These are phyloP conservation scores for Lasiodiplodia theobromae DNA, from an alignment of 2,329 filamentous ascomycete genomes.

Conservation along the genomic window DNA sequence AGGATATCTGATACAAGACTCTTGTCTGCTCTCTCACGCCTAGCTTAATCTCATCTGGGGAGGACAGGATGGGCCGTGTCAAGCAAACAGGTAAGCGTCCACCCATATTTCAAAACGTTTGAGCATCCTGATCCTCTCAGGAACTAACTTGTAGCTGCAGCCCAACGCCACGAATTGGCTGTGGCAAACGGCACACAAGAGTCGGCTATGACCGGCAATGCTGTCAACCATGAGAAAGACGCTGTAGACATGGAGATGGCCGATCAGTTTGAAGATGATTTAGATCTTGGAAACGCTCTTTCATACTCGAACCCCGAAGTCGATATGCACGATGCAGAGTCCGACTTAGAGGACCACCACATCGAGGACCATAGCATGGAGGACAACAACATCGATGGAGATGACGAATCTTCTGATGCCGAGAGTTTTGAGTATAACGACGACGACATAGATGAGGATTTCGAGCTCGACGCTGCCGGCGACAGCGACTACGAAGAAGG, in stretches of 20 bases:
- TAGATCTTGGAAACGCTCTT: not conserved
- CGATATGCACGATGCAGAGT: not conserved
- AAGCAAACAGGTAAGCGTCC: not conserved
- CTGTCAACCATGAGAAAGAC: not conserved
- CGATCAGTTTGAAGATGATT: not conserved
- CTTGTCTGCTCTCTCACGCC: not conserved
- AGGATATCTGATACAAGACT: not conserved
- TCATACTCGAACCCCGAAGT: not conserved
- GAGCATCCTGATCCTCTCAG: not conserved
- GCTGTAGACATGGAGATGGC: not conserved
- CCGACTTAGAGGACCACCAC: not conserved
- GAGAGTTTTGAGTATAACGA: not conserved
- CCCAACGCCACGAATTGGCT: conserved; percentile 2
- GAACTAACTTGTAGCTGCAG: not conserved
- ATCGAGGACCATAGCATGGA: not conserved
- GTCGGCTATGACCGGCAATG: no score
- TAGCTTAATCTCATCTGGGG: not conserved
- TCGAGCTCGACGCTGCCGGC: conserved; percentile 22
- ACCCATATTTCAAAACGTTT: not conserved
- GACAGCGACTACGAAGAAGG: conserved; percentile 15
- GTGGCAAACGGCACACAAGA: not conserved
- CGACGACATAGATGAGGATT: not conserved
- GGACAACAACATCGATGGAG: not conserved
- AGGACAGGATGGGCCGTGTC: conserved; percentile 5
- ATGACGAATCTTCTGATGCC: not conserved